phyloP scores from a whole-genome alignment of 2,329 filamentous ascomycete species.

The Coniochaeta sp. region DNA sequence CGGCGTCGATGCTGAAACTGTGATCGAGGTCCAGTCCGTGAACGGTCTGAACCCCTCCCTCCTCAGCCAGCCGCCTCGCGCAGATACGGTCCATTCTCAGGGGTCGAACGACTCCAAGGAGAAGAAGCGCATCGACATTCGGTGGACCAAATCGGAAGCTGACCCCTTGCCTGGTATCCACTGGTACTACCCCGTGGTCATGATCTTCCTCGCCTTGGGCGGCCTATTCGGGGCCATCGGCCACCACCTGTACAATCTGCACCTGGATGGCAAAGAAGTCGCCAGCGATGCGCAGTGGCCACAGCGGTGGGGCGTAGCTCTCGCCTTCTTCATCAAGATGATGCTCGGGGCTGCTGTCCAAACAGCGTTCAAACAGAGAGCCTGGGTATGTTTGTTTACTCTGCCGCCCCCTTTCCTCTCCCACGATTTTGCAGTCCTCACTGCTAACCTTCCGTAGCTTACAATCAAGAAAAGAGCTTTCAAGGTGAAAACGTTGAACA shows the following conservation, averaged over 20 bases:
- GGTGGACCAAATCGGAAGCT: background rate
- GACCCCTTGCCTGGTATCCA: background rate
- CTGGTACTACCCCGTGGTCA: background rate
- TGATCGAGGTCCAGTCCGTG: background rate
- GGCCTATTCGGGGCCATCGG: conserved; percentile 6
- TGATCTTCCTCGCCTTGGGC: conserved; percentile 6
- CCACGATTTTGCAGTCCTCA: background rate
- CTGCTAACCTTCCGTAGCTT: conserved; percentile 2
- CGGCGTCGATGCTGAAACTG: background rate
- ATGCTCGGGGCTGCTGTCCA: conserved; percentile 6
- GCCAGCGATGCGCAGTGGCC: conserved; percentile 7
- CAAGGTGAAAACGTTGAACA: conserved; percentile 8
- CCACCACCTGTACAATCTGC: conserved; percentile 8
- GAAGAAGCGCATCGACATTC: background rate
- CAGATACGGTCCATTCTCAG: background rate
- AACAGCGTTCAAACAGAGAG: conserved; percentile 10
- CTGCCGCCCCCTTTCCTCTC: background rate
- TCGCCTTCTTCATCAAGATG: conserved; percentile 9
- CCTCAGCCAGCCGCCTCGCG: background rate
- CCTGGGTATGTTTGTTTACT: conserved; percentile 5
- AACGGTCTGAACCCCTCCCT: background rate
- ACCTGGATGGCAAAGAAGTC: conserved; percentile 5
- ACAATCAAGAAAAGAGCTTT: conserved; percentile 5
- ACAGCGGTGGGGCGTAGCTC: conserved; percentile 7
- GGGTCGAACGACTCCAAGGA: background rate